Base-by-base conservation (phyloP, 1,284 basidiomycete species). In the Papiliotrema nemorosa region DNA sequence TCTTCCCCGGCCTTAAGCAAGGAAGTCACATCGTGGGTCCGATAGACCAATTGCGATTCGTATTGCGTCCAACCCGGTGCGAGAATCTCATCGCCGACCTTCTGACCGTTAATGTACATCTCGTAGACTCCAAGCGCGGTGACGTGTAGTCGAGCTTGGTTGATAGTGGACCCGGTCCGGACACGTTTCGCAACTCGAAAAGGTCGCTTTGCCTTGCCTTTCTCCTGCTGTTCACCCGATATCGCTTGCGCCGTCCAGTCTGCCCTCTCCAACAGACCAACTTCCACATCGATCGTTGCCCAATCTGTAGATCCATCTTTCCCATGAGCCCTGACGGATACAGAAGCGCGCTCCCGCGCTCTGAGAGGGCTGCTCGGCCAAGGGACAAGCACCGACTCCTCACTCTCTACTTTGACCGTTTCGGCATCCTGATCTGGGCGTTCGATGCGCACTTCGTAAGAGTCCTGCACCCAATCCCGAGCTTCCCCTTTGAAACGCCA, bases 121-220 rank as follows among this genome's bases (percentile, higher is more conserved):
- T 63, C 56, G 58, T 72, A 72, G n/a, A 69, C 24, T 1, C 72
- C 72, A n/a, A 53, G 55, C 3, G 72, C 70, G 2, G 72, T 70
- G 9, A 58, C 56, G 54, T 74, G 72, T 0, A 74, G 42, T 10
- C 72, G 44, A 9, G 57, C 64, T 2, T 16, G 31, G n/a, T 2
- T 59, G 62, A 18, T 48, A 47, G 18, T 27, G 24, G 2, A 59
- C 64, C 47, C 66, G 64, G 22, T 22, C 10, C 33, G 22, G 50
- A 65, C 47, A 4, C 21, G 24, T 18, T 26, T 45, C 7, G 53
- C 45, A 5, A 58, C 18, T 16, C 44, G 35, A 52, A 61, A 58
- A 7, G 59, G 54, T 13, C 52, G 53, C 41, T 69, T 65, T 4
- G 63, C 44, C 12, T n/a, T 34, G n/a, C 44, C 54, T 36, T 7